Evolutionary conservation across 768 basidiomycete species (phyloP).

Genomic region (Mrakia hoshinonis): DNA sequence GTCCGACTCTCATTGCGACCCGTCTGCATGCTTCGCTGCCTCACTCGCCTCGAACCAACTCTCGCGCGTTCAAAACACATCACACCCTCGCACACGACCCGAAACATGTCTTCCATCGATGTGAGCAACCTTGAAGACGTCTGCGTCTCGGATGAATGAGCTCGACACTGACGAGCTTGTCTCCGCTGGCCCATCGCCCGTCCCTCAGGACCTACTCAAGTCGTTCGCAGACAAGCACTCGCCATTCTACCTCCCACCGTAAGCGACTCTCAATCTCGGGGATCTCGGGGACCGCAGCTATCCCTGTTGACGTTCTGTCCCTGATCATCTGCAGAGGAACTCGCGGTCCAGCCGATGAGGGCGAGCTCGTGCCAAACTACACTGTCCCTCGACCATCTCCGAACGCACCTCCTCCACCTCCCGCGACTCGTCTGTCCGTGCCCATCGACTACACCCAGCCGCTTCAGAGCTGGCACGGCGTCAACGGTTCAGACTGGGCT

Average conservation of each 20-base stretch:
- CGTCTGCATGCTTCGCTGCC: not conserved
- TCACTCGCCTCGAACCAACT: not conserved
- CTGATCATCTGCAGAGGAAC: not conserved
- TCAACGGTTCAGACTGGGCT: not conserved
- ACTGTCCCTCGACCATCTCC: constrained; percentile 9
- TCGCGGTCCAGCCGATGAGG: constrained; percentile 21
- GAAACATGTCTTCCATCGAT: constrained; percentile 5
- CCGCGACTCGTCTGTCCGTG: not conserved
- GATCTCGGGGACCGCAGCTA: too few species aligned
- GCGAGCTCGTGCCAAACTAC: constrained; percentile 11
- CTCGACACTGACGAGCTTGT: not conserved
- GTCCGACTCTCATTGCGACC: too few species aligned
- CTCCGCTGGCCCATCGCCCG: not conserved
- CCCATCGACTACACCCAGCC: constrained; percentile 17
- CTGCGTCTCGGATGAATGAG: not conserved
- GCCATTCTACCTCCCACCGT: constrained; percentile 26
- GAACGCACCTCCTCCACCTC: not conserved
- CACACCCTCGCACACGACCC: not conserved
- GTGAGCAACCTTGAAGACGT: not conserved
- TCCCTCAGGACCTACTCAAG: constrained; percentile 21
- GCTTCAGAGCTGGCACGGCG: not conserved
- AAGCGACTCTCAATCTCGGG: not conserved
- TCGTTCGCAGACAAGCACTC: constrained; percentile 18
- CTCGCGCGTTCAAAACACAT: not conserved
- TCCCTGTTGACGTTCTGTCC: not conserved